Percentiles rank a stretch among this genome's conserved stretches.
These are phyloP conservation scores for Thraustochytrium sp. DNA, from an alignment of 352 stramenopile species.

Conservation along the genomic window DNA sequence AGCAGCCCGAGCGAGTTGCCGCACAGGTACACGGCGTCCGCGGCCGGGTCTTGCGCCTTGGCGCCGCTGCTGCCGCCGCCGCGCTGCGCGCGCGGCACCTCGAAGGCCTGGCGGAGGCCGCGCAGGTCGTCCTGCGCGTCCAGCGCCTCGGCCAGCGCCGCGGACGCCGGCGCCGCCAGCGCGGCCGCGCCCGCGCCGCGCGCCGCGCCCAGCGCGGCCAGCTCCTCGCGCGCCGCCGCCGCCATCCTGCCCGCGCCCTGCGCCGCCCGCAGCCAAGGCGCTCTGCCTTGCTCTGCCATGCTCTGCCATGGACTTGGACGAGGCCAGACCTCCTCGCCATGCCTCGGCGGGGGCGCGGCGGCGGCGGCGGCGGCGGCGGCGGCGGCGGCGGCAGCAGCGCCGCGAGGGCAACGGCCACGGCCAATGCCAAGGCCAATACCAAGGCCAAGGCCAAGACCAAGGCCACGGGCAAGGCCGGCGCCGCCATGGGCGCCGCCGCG, in stretches of 20 bases:
- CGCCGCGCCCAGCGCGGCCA: neutral
- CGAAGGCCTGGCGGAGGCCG: conserved; percentile 41
- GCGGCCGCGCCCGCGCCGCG: neutral
- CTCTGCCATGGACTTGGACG: too few species aligned
- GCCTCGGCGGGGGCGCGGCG: too few species aligned
- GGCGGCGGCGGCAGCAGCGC: too few species aligned
- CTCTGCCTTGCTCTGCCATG: too few species aligned
- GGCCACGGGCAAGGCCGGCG: neutral
- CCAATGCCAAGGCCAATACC: too few species aligned
- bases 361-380: too few species aligned
- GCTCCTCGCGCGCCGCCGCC: neutral
- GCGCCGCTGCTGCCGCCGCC: neutral
- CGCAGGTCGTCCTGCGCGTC: conserved; percentile 42
- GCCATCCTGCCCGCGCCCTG: neutral
- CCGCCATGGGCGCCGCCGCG: neutral
- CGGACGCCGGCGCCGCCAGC: neutral
- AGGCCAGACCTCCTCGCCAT: too few species aligned
- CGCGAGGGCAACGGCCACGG: too few species aligned
- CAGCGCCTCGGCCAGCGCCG: neutral
- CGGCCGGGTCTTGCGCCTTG: neutral
- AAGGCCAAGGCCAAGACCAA: neutral
- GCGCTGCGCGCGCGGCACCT: conserved; percentile 32
- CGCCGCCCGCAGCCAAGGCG: too few species aligned
- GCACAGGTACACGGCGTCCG: conserved; percentile 47
- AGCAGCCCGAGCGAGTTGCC: conserved; percentile 55